Evolutionary conservation across 2,329 filamentous ascomycete genomes (phyloP).

Genomic region (Blastomyces percursus): DNA sequence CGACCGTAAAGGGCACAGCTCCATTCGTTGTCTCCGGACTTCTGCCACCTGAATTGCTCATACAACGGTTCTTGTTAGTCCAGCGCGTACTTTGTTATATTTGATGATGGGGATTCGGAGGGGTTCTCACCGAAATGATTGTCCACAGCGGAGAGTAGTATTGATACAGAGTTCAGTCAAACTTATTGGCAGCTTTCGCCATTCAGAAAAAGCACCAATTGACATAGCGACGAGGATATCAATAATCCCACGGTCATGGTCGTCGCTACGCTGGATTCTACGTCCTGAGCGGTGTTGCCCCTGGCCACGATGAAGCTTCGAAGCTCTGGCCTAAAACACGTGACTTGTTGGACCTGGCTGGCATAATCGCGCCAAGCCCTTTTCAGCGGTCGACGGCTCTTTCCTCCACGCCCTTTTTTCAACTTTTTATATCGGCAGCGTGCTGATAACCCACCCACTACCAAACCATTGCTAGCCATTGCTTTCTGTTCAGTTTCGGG

Average conservation of each 20-base stretch:
- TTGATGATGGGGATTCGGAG: background rate
- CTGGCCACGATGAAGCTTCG: background rate
- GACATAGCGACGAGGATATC: slow-evolving; percentile 23
- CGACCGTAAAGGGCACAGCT: slow-evolving; percentile 77
- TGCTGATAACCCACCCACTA: background rate
- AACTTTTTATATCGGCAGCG: slow-evolving; percentile 1
- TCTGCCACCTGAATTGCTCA: slow-evolving; percentile 58
- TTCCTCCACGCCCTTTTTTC: background rate
- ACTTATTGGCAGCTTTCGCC: slow-evolving; percentile 75
- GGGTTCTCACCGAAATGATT: slow-evolving; percentile 61
- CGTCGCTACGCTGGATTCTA: background rate
- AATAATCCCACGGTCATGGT: background rate
- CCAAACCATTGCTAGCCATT: background rate
- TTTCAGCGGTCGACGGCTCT: background rate
- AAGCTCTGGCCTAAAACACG: background rate
- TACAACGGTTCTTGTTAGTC: slow-evolving; percentile 2
- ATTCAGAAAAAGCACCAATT: slow-evolving; percentile 52
- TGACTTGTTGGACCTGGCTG: background rate
- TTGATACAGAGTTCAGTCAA: slow-evolving; percentile 85
- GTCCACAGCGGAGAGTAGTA: slow-evolving; percentile 85
- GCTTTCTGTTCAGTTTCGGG: background rate
- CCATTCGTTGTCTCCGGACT: slow-evolving; percentile 72
- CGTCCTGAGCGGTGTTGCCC: background rate
- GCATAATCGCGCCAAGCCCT: slow-evolving; percentile 2
- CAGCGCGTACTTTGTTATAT: background rate